Evolutionary conservation across 2,329 filamentous ascomycete species (phyloP), one percentile per base, ranked within the genome.

Genomic region (Bipolaris bicolor): DNA sequence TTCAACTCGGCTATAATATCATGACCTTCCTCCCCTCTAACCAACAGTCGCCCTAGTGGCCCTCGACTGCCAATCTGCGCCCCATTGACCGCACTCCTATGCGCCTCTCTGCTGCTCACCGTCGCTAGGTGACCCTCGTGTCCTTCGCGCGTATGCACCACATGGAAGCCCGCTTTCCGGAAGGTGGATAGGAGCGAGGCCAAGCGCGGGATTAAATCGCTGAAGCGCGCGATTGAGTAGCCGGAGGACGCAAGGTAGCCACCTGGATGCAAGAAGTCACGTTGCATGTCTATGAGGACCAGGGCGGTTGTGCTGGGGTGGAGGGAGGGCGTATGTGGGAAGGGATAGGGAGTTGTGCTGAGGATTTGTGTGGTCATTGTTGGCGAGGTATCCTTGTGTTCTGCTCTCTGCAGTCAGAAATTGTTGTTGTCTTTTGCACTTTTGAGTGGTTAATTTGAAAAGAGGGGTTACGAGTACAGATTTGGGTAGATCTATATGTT

Each of bases 11-110:
- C 73, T 16, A 87, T 79, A 29, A 82, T 85, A 45, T 83, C 84
- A 65, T 87, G 84, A 0, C 86, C 86, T 20, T 75, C 65, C 63
- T 87, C 82, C 0, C 86, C 85, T 18, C 85, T 81, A 22, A 88
- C 76, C 3, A 88, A 73, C 2, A 87, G 78, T n/a, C 82, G 81
- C 1, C 86, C 85, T 43, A 87, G 70, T 1, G 84, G 84, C 0
- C 85, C 85, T 13, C 60, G 71, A 10, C 80, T 79, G 3, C 79
- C 81, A 44, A 87, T 86, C 0, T 82, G 81, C n/a, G 83, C 68
- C 1, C 67, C 63, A 22, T 85, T 85, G 55, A 86, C 83, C 11
- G 76, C 76, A 39, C 82, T 84, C 3, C 85, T 80, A 48, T 80
- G 81, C 1, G 69, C 70, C 66, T 88, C 85, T n/a, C 85, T 76